A percentile compares a stretch with the other conserved stretches of the same genome.
phyloP scores from a whole-genome alignment of 225 moss, liverwort and hornwort species.

The Asterella californica region DNA sequence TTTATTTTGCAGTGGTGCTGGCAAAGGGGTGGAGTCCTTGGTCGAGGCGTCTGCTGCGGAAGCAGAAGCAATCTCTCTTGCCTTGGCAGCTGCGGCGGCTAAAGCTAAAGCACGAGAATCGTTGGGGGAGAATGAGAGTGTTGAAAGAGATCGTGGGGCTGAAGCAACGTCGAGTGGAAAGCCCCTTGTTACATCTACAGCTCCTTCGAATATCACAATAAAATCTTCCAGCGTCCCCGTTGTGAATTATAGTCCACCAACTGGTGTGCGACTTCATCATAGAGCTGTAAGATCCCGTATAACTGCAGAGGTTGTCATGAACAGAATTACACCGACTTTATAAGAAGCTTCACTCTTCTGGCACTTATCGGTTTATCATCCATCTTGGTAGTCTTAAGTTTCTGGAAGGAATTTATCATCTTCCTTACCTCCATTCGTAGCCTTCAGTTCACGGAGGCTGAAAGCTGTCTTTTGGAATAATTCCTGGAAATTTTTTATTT shows the following conservation, averaged over 20 bases:
- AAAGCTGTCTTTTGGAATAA: too few relatives aligned
- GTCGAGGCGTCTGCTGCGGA: conserved; percentile 85
- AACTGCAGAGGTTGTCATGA: too few relatives aligned
- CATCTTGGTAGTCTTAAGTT: too few relatives aligned
- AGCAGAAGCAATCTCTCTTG: conserved; percentile 69
- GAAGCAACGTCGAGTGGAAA: conserved; percentile 65
- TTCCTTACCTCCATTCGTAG: too few relatives aligned
- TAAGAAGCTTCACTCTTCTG: too few relatives aligned
- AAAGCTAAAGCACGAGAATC: conserved; percentile 38
- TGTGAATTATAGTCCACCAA: conserved; percentile 33
- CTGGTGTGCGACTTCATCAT: conserved; percentile 80
- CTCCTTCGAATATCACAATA: conserved; percentile 13
- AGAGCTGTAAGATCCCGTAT: conserved; percentile 60
- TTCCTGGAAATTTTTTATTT: too few relatives aligned
- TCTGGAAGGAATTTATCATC: too few relatives aligned
- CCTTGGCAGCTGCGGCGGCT: conserved; percentile 52
- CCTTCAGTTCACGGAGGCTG: too few relatives aligned
- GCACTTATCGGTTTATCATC: too few relatives aligned
- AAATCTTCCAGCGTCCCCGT: not conserved
- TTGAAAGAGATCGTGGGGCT: conserved; percentile 61
- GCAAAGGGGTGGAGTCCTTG: conserved; percentile 62
- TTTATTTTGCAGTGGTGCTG: conserved; percentile 38
- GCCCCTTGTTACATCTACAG: conserved; percentile 16
- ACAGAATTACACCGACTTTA: too few relatives aligned
- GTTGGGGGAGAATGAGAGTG: conserved; percentile 43